Percentiles rank a stretch among this genome's conserved stretches.
These are phyloP conservation scores for Atkinsonella texensis DNA, from an alignment of 2,329 filamentous ascomycete species.

Conservation along the genomic window DNA sequence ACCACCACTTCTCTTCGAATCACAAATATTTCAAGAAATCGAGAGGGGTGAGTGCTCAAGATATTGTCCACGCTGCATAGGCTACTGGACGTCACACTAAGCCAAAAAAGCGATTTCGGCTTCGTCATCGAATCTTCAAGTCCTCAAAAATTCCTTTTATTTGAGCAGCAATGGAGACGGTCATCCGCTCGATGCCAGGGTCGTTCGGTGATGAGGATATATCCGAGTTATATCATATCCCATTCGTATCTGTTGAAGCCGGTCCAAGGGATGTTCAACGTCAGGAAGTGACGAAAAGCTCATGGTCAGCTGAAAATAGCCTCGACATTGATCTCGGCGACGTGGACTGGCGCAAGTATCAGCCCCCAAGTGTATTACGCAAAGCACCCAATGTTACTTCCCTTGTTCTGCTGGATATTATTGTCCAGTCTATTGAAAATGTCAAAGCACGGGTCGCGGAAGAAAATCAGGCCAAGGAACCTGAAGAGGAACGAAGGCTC, in stretches of 20 bases:
- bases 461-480: slow-evolving; percentile 17
- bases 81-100: not conserved
- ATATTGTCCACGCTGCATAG: not conserved
- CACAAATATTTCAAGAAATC: not conserved
- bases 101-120: not conserved
- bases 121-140: not conserved
- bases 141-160: not conserved
- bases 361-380: slow-evolving; percentile 31
- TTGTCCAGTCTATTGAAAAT: slow-evolving; percentile 33
- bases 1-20: not conserved
- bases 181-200: slow-evolving; percentile 16
- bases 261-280: slow-evolving; percentile 11
- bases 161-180: slow-evolving; percentile 2
- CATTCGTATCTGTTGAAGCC: slow-evolving; percentile 14
- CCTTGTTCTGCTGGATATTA: slow-evolving; percentile 27
- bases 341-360: slow-evolving; percentile 34
- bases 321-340: slow-evolving; percentile 14
- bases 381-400: slow-evolving; percentile 26
- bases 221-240: slow-evolving; percentile 18
- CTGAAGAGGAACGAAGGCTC: slow-evolving; percentile 17
- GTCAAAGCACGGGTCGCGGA: slow-evolving; percentile 26
- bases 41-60: not conserved
- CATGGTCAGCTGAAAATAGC: slow-evolving; percentile 14
- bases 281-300: slow-evolving; percentile 7
- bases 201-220: slow-evolving; percentile 20